Base-by-base conservation (phyloP, 192 early-diverging fungal species). In the Coemansia sp. region DNA sequence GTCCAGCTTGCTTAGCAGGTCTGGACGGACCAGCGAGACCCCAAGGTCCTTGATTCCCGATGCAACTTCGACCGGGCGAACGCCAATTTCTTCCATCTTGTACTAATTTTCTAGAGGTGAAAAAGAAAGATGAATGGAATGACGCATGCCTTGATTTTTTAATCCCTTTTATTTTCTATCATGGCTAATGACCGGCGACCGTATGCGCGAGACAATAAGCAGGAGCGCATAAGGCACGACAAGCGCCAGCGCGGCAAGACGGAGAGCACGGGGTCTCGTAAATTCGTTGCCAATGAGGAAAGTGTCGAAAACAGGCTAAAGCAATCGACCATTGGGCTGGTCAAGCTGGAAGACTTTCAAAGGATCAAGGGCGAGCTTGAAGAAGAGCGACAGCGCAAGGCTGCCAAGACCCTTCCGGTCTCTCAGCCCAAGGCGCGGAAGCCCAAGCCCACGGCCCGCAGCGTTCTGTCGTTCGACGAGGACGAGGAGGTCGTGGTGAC, bases 341-440 rank as follows among this genome's bases (percentile, higher is more conserved):
- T 94, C 1, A 79, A 88, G 53, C 79, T 96, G 21, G 86, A 90
- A 52, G 93, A 97, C 44, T 97, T 94, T 56, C 86, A 90, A 41
- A 84, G 90, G 44, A 94, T 93, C 50, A 76, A 87, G 31, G 83
- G 85, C 54, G 83, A 87, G 34, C 66, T 95, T 2, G 88, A 97
- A 58, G 90, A 93, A 60, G 85, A 90, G 41, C 83, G 90, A 49
- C 84, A 82, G 45, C 78, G 85, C 18, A 85, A 83, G 47, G 86
- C 88, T 0, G 87, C 88, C 1, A 81, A 85, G 11, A 91, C 87
- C 0, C 60, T 66, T 18, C 47, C 47, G 30, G 34, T 32, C 32
- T 32, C 32, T 7, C 16, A 28, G 40, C 15, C 6, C n/a, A n/a
- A 23, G 50, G 14, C 8, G 5, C 47, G 11, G 34, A 39, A 9